Evolutionary conservation across 495 filamentous ascomycete genomes (phyloP), one percentile per base, ranked within the genome.

Genomic region (Penicillium ucsense): DNA sequence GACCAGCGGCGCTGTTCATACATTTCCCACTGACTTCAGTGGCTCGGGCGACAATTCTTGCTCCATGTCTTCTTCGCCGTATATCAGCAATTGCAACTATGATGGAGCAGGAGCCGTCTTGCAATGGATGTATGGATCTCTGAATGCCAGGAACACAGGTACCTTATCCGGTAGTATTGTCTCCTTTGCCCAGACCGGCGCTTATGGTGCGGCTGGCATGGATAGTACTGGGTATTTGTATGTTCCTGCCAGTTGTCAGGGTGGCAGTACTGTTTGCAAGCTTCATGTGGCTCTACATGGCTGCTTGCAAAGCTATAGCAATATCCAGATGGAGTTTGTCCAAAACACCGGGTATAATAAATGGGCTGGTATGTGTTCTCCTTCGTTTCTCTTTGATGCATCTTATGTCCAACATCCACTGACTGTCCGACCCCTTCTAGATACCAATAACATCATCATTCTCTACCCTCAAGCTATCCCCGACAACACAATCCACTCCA

Each of bases 371-470:
- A 36, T 35, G 49, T 10, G 31, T 11, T 32, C 31, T 27, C 27
- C 5, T 5, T 7, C n/a, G 27, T 31, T 36, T 9, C 7, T 27
- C 10, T 6, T 4, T 8, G 6, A 48, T 51, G 3, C 31, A 9
- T 29, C 11, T 41, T 2, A 38, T n/a, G 4, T 46, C 1, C 31
- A 2, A 30, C 20, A 11, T 38, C 35, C 12, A 20, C 20, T 20
- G 20, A 20, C 20, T 20, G 1, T 20, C 20, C 1, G 20, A 20
- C 20, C 20, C 20, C 20, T 20, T 6, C 12, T 29, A 53, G 50
- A 53, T 37, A 49, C 50, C 27, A 53, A 53, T 29, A 49, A 49
- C 20, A 49, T 53, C 10, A 53, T 53, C 38, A 45, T 53, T 10
- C 41, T 53, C 5, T 53, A 53, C 31, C 50, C 50, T 2, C 50